Evolutionary conservation across 768 basidiomycete genomes (phyloP).

Genomic region (Sporobolomyces phaffii): DNA sequence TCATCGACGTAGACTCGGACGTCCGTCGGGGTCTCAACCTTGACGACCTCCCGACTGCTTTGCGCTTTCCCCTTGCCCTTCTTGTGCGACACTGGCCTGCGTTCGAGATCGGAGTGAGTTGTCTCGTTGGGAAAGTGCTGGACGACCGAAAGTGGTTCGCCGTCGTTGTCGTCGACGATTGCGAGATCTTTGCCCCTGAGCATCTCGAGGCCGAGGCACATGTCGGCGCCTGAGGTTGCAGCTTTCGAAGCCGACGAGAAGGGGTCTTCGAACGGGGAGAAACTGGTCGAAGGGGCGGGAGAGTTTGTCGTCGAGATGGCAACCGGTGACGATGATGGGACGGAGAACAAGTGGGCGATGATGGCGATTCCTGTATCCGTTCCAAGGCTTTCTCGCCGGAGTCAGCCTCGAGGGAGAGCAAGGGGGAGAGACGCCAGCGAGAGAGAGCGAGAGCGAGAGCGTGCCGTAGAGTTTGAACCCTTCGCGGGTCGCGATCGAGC

Average conservation of each 20-base stretch:
- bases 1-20: slow-evolving; percentile 31
- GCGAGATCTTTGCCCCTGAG: slow-evolving; percentile 11
- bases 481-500: background rate
- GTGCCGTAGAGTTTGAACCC: slow-evolving; percentile 9
- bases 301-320: background rate
- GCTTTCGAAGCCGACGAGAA: slow-evolving; percentile 25
- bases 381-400: too few species aligned
- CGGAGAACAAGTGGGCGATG: slow-evolving; percentile 36
- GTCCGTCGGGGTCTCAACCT: slow-evolving; percentile 36
- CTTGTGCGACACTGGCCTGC: background rate
- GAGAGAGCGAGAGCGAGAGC: background rate
- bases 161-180: background rate
- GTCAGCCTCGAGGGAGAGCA: too few species aligned
- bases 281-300: background rate
- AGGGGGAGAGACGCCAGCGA: too few species aligned
- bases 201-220: slow-evolving; percentile 38
- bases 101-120: background rate
- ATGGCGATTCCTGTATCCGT: slow-evolving; percentile 24
- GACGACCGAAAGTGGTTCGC: background rate
- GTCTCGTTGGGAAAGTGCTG: background rate
- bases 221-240: slow-evolving; percentile 17
- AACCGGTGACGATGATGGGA: slow-evolving; percentile 11
- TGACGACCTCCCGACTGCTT: background rate
- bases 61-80: background rate
- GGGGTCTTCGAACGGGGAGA: slow-evolving; percentile 37